These are phyloP conservation scores for Allium fistulosum DNA, from an alignment of 106 monocot genomes.

Conservation along the genomic window DNA sequence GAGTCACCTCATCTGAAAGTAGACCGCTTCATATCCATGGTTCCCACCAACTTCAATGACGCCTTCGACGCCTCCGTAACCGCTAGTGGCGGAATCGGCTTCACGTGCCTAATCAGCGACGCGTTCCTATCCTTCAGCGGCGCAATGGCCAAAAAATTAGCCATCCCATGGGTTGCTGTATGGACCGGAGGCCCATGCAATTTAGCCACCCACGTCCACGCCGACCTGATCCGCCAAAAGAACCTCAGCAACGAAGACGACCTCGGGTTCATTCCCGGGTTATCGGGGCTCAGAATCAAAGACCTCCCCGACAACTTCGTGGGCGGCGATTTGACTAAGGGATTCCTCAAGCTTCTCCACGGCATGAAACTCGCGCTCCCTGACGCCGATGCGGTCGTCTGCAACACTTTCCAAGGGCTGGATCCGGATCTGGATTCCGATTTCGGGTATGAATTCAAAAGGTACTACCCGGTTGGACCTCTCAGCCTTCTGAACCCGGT, in stretches of 20 bases:
- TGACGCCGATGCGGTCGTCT: constrained; percentile 16
- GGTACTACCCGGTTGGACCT: constrained; percentile 20
- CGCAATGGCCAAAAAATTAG: constrained; percentile 23
- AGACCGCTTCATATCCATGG: constrained; percentile 7
- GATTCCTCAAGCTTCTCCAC: constrained; percentile 24
- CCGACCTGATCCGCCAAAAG: constrained; percentile 19
- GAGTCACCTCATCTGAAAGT: constrained; percentile 17
- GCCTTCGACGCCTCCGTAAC: constrained; percentile 8
- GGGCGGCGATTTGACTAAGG: constrained; percentile 14
- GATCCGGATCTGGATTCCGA: constrained; percentile 8
- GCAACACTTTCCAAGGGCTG: constrained; percentile 40
- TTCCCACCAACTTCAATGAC: constrained; percentile 10
- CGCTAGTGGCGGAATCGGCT: neutral
- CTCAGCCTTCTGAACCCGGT: constrained; percentile 19
- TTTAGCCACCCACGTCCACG: constrained; percentile 16
- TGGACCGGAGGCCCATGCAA: constrained; percentile 22
- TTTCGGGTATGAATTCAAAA: constrained; percentile 16
- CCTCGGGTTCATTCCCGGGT: constrained; percentile 29
- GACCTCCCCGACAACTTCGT: constrained; percentile 40
- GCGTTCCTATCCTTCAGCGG: constrained; percentile 28
- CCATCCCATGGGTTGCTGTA: constrained; percentile 20
- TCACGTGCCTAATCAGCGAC: constrained; percentile 28
- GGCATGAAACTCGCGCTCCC: constrained; percentile 19
- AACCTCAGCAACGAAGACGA: neutral
- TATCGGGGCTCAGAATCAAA: constrained; percentile 18